Percentiles rank a stretch among this genome's conserved stretches.
phyloP scores from a whole-genome alignment of 1,284 basidiomycete genomes.

The Ceratobasidium sp. region DNA sequence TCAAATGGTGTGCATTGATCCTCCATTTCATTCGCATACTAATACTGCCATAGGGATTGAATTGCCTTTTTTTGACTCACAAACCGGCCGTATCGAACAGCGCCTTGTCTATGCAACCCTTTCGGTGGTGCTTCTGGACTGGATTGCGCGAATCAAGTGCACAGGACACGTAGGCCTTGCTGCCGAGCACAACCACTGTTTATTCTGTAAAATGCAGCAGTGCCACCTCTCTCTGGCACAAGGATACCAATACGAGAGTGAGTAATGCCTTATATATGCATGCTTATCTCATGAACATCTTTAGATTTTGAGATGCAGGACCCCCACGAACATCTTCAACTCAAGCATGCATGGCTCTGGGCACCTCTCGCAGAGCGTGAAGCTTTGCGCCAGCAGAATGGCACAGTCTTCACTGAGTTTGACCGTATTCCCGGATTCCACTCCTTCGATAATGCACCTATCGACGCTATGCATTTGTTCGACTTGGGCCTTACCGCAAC shows the following conservation, averaged over 20 bases:
- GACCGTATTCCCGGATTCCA: slow-evolving; percentile 2
- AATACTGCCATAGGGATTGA: not conserved
- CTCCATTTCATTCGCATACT: not conserved
- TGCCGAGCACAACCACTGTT: slow-evolving; percentile 22
- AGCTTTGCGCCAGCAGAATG: not conserved
- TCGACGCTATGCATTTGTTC: slow-evolving; percentile 15
- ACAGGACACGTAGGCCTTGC: slow-evolving; percentile 1
- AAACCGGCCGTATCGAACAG: slow-evolving; percentile 1
- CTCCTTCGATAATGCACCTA: not conserved
- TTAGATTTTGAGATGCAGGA: not conserved
- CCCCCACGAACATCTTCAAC: not conserved
- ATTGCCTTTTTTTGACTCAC: not conserved
- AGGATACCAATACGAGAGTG: not conserved
- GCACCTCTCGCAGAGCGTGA: not conserved
- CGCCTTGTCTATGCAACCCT: not conserved
- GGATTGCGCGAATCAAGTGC: slow-evolving; percentile 15
- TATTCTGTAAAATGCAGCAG: slow-evolving; percentile 25
- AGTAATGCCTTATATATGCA: not conserved
- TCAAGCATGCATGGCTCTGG: not conserved
- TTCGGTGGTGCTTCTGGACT: not conserved
- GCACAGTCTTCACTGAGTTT: not conserved
- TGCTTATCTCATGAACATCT: not conserved
- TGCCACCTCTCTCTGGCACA: not conserved
- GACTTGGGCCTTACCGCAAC: not conserved
- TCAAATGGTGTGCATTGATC: slow-evolving; percentile 1